Conservation (phyloP, 2,329 filamentous ascomycete genomes). For the Penicillium brasilianum region DNA sequence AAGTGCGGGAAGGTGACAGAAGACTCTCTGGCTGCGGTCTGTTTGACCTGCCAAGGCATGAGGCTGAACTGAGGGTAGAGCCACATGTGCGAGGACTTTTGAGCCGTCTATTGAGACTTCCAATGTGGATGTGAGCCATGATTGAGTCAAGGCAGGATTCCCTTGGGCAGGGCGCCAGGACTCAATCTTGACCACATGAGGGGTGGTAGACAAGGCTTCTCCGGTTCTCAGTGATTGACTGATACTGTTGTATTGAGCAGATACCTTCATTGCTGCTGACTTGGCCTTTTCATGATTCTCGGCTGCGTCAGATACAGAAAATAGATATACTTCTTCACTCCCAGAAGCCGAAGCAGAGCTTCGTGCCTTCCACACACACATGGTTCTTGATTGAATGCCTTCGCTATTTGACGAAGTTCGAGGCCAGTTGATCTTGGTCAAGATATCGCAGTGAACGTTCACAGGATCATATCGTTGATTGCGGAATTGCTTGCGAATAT, state of each 20-base stretch:
- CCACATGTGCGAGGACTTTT: constrained; percentile 29
- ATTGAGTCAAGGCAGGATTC: constrained; percentile 12
- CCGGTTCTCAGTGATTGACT: constrained; percentile 25
- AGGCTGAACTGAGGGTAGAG: constrained; percentile 16
- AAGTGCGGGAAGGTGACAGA: constrained; percentile 37
- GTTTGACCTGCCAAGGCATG: constrained; percentile 15
- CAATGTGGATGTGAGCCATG: constrained; percentile 20
- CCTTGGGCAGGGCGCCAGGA: constrained; percentile 20
- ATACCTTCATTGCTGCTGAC: constrained; percentile 26
- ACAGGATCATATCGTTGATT: constrained; percentile 45
- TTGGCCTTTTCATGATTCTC: not conserved
- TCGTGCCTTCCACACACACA: constrained; percentile 29
- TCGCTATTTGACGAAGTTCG: not conserved
- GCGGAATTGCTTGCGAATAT: constrained; percentile 36
- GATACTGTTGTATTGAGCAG: constrained; percentile 29
- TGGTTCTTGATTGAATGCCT: not conserved
- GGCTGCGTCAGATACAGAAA: constrained; percentile 8
- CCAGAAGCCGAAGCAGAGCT: not conserved
- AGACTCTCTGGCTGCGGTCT: constrained; percentile 24
- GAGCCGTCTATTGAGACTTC: constrained; percentile 30
- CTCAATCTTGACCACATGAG: constrained; percentile 16
- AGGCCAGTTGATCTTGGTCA: constrained; percentile 23
- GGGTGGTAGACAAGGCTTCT: not conserved
- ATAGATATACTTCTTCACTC: constrained; percentile 11
- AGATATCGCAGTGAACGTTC: constrained; percentile 35